These are phyloP conservation scores for Penicillium bialowiezense DNA, from an alignment of 495 filamentous ascomycete genomes.

Conservation along the genomic window DNA sequence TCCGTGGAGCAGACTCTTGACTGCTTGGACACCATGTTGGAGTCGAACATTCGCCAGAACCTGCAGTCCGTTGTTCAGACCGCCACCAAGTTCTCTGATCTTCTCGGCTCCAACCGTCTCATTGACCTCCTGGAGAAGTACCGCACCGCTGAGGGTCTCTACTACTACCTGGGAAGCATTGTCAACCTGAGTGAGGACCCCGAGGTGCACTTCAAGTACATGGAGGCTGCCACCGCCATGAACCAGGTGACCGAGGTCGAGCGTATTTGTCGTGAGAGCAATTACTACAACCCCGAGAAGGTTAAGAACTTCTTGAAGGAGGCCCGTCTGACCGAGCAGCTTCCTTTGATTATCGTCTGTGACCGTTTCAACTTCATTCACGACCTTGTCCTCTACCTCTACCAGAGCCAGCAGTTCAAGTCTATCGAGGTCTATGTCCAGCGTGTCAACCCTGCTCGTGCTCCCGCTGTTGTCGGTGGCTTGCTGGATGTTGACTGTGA, in stretches of 20 bases:
- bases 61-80: conserved; percentile 91
- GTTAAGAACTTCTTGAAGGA: conserved; percentile 99
- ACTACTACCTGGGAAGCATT: conserved; percentile 96
- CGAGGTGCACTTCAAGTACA: conserved; percentile 99
- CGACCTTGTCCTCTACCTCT: conserved; percentile 94
- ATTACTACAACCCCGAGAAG: conserved; percentile 91
- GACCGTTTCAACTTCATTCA: conserved; percentile 99
- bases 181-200: conserved; percentile 95
- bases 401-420: conserved; percentile 99
- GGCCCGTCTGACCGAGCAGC: conserved; percentile 84
- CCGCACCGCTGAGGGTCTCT: conserved; percentile 92
- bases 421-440: conserved; percentile 99
- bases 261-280: conserved; percentile 94
- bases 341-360: conserved; percentile 97
- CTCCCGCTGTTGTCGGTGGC: conserved; percentile 91
- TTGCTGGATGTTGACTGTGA: conserved; percentile 98
- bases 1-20: conserved; percentile 94
- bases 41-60: conserved; percentile 93
- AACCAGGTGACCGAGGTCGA: conserved; percentile 92
- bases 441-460: conserved; percentile 90
- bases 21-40: conserved; percentile 93
- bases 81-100: conserved; percentile 96
- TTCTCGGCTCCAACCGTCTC: conserved; percentile 82
- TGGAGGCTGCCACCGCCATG: conserved; percentile 92
- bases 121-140: conserved; percentile 97